Base-by-base conservation (phyloP, 1,284 basidiomycete genomes). In the Calocybe gambosa region DNA sequence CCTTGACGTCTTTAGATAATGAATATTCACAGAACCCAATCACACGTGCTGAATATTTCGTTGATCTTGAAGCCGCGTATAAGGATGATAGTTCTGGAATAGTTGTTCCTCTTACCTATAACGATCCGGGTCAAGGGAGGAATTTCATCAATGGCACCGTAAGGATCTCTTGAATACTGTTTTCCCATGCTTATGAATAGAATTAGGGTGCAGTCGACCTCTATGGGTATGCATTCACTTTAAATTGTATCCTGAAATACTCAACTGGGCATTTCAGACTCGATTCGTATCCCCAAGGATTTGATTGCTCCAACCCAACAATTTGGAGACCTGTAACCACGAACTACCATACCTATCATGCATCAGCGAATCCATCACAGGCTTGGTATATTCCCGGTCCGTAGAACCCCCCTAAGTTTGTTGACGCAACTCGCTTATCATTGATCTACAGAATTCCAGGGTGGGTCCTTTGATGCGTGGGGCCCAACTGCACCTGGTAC, bases 391-490 rank as follows among this genome's bases (percentile, higher is more conserved):
- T 84, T 48, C 83, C 83, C 6, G 82, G 69, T 77, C 51, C 45
- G 64, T 20, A 5, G 18, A 58, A 15, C 4, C 19, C 10, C 35
- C 19, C 31, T 37, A 28, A n/a, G 4, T 34, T 34, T 34, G 31
- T 15, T 16, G 15, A 3, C 31, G 5, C n/a, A n/a, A 16, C 15
- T 16, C 13, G 10, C 20, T 23, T 12, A 19, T 18, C 39, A 28
- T 16, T 4, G 3, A 1, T 35, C 5, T 6, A 39, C 38, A 74
- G 72, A 82, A 62, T 82, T 82, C 56, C 80, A 82, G 69, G 83
- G 77, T 15, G 86, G 86, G 5, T 71, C 84, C 4, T 87, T 77
- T 51, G 86, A 89, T 58, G 76, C 85, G 7, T 87, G 84, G 85
- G 82, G 80, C 21, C 80, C 78, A 2, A 71, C 64, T 6, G 78